Evolutionary conservation across 148 eudicot species (phyloP).

Genomic region (Gaultheria prostrata): DNA sequence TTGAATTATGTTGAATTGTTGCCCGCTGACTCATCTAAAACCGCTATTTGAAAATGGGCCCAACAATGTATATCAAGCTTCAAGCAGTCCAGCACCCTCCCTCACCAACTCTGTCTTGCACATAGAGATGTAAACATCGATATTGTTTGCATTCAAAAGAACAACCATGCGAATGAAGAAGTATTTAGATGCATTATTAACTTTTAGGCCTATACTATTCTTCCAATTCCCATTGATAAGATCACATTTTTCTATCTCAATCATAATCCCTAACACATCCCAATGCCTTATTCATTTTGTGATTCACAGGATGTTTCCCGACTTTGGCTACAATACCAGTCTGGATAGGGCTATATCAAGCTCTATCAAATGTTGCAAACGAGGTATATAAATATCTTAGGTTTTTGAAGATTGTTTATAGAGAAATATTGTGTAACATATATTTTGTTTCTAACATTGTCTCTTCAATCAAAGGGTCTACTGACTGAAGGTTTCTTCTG

Average conservation of each 20-base stretch:
- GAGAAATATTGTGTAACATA: not conserved
- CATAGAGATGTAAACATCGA: not conserved
- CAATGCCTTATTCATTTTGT: slow-evolving; percentile 4
- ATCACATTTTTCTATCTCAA: not conserved
- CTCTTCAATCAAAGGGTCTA: slow-evolving; percentile 58
- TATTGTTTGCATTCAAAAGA: not conserved
- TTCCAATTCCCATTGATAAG: not conserved
- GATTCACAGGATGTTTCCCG: slow-evolving; percentile 79
- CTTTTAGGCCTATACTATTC: not conserved
- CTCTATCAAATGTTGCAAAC: slow-evolving; percentile 99
- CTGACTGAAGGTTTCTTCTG: slow-evolving; percentile 97
- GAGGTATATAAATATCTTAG: slow-evolving; percentile 55
- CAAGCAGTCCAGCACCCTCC: not conserved
- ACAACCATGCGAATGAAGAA: not conserved
- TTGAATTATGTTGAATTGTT: not conserved
- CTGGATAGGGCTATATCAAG: slow-evolving; percentile 97
- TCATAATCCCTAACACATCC: not conserved
- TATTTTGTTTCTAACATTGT: slow-evolving; percentile 18
- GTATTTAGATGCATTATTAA: not conserved
- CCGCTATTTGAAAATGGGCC: not conserved
- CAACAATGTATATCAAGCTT: not conserved
- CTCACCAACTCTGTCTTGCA: not conserved
- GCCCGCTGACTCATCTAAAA: not conserved
- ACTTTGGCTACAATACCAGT: slow-evolving; percentile 99
- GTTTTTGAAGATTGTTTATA: slow-evolving; percentile 3